Evolutionary conservation across 768 basidiomycete species (phyloP), one percentile per base, ranked within the genome.

Genomic region (Leucocoprinus leucothites): DNA sequence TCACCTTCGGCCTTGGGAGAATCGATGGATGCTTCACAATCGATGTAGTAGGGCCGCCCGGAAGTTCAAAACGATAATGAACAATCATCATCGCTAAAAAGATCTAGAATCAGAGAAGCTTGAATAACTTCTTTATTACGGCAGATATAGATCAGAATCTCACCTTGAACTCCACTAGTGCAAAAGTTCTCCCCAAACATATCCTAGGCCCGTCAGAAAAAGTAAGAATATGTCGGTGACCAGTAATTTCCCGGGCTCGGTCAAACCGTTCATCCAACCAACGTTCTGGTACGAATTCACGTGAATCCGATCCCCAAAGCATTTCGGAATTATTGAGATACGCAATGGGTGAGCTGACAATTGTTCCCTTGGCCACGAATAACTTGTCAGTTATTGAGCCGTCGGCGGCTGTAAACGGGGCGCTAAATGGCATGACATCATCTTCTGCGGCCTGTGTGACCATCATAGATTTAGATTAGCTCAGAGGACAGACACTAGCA

Each of bases 251-350:
- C 34, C 73, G 74, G 0, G 74, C 72, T 25, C 60, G 53, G 3
- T 56, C 49, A 16, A 57, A 57, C 0, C 68, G 65, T 13, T 66
- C 67, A 3, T 68, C 65, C 8, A 88, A 68, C 87, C 88, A 89
- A 4, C 87, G 72, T 51, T 83, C 82, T 0, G 87, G 87, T 38
- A 77, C 71, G 65, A 84, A 90, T 45, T 75, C 75, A 21, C 75
- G 73, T 3, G 84, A 77, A 54, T 84, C 78, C 0, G 72, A 61
- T 1, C 87, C 87, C 87, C 88, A 89, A 28, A 86, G 64, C 1
- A 65, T 66, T 51, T 72, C 72, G n/a, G 80, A 77, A 5, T 70
- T 64, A 64, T 87, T 86, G 47, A 82, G 71, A 18, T 69, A 67
- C 5, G 64, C 50, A 25, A 84, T 72, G 1, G 80, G 76, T 2